These are phyloP conservation scores for Vitis hybrid DNA, from an alignment of 177 flowering plant species.

Conservation along the genomic window DNA sequence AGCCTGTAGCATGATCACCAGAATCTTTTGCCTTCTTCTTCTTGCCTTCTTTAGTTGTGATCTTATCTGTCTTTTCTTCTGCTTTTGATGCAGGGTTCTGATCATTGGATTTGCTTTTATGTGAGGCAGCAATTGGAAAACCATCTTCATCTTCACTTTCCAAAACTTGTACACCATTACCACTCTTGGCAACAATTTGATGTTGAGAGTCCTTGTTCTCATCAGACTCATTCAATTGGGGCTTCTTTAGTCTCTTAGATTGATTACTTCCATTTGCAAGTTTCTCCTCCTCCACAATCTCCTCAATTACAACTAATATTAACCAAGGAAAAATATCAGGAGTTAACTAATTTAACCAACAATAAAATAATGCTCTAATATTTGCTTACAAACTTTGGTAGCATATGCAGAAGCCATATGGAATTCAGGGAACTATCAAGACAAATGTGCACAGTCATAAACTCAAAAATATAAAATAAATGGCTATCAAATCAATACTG, in stretches of 20 bases:
- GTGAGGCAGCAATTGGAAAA: conserved; percentile 54
- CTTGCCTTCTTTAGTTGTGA: conserved; percentile 23
- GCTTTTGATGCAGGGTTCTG: conserved; percentile 19
- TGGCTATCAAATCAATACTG: too few species aligned
- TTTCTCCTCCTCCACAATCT: conserved; percentile 78
- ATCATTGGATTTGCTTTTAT: conserved; percentile 15
- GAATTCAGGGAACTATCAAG: too few species aligned
- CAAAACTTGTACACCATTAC: conserved; percentile 25
- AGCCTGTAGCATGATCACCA: conserved; percentile 14
- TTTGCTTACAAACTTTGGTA: too few species aligned
- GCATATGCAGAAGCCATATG: too few species aligned
- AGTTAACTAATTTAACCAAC: not conserved
- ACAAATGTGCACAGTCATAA: too few species aligned
- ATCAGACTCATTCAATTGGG: conserved; percentile 28
- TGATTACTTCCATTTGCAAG: conserved; percentile 36
- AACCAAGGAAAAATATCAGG: not conserved
- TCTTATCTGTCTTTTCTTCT: conserved; percentile 25
- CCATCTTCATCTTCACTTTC: conserved; percentile 99
- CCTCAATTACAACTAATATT: conserved; percentile 83
- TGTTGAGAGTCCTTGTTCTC: conserved; percentile 25
- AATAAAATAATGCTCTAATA: too few species aligned
- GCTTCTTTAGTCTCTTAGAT: conserved; percentile 39
- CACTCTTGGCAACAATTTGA: conserved; percentile 49
- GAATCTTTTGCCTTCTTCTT: conserved; percentile 37
- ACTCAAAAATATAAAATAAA: too few species aligned